Conservation (phyloP, 2,329 filamentous ascomycete genomes). For the Colletotrichum lindemuthianum region DNA sequence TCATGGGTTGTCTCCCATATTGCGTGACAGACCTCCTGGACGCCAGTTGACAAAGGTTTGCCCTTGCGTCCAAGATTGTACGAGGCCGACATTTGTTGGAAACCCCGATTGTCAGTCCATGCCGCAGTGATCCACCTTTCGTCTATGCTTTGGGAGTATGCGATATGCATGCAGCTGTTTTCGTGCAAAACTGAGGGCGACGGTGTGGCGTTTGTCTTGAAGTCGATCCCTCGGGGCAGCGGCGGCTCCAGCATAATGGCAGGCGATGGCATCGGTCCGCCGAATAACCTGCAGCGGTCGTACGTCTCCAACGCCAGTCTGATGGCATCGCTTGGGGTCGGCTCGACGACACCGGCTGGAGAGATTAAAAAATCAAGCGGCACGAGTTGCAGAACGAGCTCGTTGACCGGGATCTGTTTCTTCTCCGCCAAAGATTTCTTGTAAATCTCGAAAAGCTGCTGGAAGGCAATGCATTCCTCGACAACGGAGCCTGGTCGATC, state of each 20-base stretch:
- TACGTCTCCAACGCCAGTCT: slow-evolving; percentile 79
- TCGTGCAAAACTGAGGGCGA: slow-evolving; percentile 80
- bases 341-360: slow-evolving; percentile 69
- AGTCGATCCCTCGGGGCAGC: slow-evolving; percentile 77
- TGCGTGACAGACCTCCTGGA: slow-evolving; percentile 75
- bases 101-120: slow-evolving; percentile 83
- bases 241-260: slow-evolving; percentile 78
- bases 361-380: slow-evolving; percentile 75
- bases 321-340: slow-evolving; percentile 67
- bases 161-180: slow-evolving; percentile 82
- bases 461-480: slow-evolving; percentile 79
- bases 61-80: slow-evolving; percentile 76
- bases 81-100: slow-evolving; percentile 76
- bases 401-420: slow-evolving; percentile 60
- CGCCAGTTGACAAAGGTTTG: slow-evolving; percentile 58
- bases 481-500: slow-evolving; percentile 69
- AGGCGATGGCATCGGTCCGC: slow-evolving; percentile 69
- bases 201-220: slow-evolving; percentile 74
- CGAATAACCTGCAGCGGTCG: slow-evolving; percentile 74
- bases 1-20: slow-evolving; percentile 83
- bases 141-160: slow-evolving; percentile 80
- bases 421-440: slow-evolving; percentile 57
- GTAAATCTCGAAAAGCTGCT: slow-evolving; percentile 75
- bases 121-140: slow-evolving; percentile 81
- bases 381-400: slow-evolving; percentile 82